Conservation (phyloP, 1,284 basidiomycete species). For the Rhodotorula sp. region DNA sequence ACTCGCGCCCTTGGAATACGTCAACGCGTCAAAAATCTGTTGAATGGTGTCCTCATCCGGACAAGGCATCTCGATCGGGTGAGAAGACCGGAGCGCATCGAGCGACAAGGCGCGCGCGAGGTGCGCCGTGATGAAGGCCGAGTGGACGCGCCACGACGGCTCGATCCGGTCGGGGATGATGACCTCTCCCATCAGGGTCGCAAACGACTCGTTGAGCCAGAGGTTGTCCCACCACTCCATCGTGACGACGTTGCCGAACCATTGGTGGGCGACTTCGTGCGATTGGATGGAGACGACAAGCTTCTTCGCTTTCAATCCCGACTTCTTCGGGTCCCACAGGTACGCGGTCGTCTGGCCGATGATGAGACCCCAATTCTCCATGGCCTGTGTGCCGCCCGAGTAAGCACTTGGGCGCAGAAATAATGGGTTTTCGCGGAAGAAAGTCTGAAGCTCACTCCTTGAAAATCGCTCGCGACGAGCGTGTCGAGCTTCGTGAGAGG, state of each 20-base stretch:
- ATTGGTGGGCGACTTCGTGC: constrained; percentile 46
- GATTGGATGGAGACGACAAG: constrained; percentile 48
- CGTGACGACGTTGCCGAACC: constrained; percentile 34
- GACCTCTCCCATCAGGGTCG: constrained; percentile 77
- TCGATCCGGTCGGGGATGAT: constrained; percentile 69
- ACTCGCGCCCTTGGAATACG: constrained; percentile 56
- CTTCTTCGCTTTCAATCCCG: constrained; percentile 48
- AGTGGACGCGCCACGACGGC: constrained; percentile 59
- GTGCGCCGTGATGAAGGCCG: constrained; percentile 57
- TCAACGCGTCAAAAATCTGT: constrained; percentile 37
- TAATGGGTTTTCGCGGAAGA: background rate
- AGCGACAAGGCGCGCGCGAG: constrained; percentile 66
- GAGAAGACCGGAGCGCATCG: constrained; percentile 86
- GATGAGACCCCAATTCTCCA: constrained; percentile 77
- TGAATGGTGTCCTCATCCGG: constrained; percentile 57
- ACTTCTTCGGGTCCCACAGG: constrained; percentile 62
- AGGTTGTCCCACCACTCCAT: constrained; percentile 43
- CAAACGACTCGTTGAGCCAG: constrained; percentile 60
- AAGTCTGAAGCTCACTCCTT: constrained; percentile 44
- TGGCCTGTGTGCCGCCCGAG: constrained; percentile 54
- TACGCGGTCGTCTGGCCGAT: constrained; percentile 74
- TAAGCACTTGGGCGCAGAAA: background rate
- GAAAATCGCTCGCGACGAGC: constrained; percentile 46
- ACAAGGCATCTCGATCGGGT: constrained; percentile 91
- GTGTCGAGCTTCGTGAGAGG: constrained; percentile 50